phyloP scores from a whole-genome alignment of 2,329 filamentous ascomycete genomes.

The Endoconidiophora laricicola region DNA sequence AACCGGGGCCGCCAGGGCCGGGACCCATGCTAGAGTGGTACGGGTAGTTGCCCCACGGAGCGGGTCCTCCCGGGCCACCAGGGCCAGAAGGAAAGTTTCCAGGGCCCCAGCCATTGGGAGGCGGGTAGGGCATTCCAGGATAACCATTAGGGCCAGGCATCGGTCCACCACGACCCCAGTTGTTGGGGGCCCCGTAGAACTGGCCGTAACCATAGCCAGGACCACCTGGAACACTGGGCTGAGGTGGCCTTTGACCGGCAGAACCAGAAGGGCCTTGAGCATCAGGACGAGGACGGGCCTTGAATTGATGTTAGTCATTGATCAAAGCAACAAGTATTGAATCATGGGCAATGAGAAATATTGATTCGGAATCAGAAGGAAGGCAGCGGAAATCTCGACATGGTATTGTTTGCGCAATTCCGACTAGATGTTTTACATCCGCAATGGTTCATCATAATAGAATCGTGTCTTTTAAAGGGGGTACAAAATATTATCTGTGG shows the following conservation, averaged over 20 bases:
- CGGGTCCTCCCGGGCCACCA: conserved; percentile 41
- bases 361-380: conserved; percentile 67
- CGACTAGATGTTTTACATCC: conserved; percentile 83
- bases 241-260: conserved; percentile 1
- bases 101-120: conserved; percentile 64
- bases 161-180: conserved; percentile 39
- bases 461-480: conserved; percentile 11
- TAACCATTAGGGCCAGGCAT: conserved; percentile 15
- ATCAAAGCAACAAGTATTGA: background rate
- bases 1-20: conserved; percentile 8
- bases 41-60: conserved; percentile 38
- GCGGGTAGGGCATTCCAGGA: conserved; percentile 54
- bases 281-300: conserved; percentile 14
- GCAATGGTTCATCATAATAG: conserved; percentile 77
- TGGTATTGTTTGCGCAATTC: conserved; percentile 78
- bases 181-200: conserved; percentile 33
- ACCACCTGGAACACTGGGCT: conserved; percentile 5
- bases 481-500: conserved; percentile 9
- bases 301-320: conserved; percentile 1
- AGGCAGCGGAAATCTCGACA: conserved; percentile 99
- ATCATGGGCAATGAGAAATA: background rate
- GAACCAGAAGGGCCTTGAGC: conserved; percentile 6
- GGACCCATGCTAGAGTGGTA: conserved; percentile 34
- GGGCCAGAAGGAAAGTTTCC: conserved; percentile 45
- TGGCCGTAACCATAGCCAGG: conserved; percentile 17